These are phyloP conservation scores for Gaultheria prostrata DNA, from an alignment of 148 eudicot genomes.

Conservation along the genomic window DNA sequence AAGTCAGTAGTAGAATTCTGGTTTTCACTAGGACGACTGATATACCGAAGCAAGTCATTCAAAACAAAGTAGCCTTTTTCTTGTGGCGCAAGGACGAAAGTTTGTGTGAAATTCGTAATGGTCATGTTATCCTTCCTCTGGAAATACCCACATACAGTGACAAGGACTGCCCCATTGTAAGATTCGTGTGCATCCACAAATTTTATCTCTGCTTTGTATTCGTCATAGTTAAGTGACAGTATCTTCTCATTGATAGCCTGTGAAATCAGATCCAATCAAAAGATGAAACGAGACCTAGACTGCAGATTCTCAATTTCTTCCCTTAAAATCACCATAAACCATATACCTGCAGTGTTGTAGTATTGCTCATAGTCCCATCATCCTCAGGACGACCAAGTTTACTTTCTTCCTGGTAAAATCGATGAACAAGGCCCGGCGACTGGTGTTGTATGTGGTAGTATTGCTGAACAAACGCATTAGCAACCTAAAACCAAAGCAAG, in stretches of 20 bases:
- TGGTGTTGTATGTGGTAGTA: constrained; percentile 67
- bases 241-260: constrained; percentile 84
- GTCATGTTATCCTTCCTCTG: constrained; percentile 42
- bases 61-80: constrained; percentile 76
- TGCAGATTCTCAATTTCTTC: constrained; percentile 1
- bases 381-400: constrained; percentile 62
- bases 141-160: constrained; percentile 70
- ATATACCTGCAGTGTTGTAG: constrained; percentile 70
- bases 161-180: constrained; percentile 60
- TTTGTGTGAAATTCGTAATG: constrained; percentile 32
- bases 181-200: constrained; percentile 91
- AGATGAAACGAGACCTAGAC: constrained; percentile 15
- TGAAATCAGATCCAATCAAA: not conserved
- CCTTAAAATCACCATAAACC: not conserved
- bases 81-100: constrained; percentile 92
- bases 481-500: constrained; percentile 49
- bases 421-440: constrained; percentile 60
- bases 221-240: constrained; percentile 55
- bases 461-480: constrained; percentile 80
- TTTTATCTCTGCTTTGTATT: constrained; percentile 58
- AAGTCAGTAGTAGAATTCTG: constrained; percentile 26
- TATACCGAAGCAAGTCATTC: constrained; percentile 73
- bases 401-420: constrained; percentile 76
- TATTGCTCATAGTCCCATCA: constrained; percentile 48
- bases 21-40: constrained; percentile 21